A percentile compares a stretch with the other conserved stretches of the same genome.
phyloP scores from a whole-genome alignment of 495 filamentous ascomycete genomes.

The Beverwykella pulmonaria region DNA sequence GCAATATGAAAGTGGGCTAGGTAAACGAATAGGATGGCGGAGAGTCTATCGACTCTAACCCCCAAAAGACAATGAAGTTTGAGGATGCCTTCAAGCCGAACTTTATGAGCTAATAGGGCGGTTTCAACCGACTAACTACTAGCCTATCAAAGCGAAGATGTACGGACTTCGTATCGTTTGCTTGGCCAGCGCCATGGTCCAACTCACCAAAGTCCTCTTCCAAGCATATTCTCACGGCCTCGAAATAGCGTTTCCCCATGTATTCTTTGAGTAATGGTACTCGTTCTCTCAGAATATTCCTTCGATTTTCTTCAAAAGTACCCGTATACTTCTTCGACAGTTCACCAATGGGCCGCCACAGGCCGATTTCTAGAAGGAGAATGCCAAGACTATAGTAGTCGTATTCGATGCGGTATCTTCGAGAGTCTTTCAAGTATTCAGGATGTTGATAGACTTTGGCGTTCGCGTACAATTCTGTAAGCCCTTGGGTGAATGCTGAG shows the following conservation, averaged over 20 bases:
- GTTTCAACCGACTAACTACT: background rate
- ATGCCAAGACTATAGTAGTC: conserved; percentile 56
- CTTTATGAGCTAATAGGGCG: too few species aligned
- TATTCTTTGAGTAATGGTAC: background rate
- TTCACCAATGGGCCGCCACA: conserved; percentile 46
- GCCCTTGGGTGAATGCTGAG: conserved; percentile 49
- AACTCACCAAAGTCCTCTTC: background rate
- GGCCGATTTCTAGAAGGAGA: conserved; percentile 53
- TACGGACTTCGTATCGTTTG: background rate
- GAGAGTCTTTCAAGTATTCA: conserved; percentile 40
- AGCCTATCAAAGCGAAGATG: conserved; percentile 1
- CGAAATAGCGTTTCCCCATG: background rate
- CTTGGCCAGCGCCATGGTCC: background rate
- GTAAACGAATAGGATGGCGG: too few species aligned
- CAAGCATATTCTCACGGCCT: background rate
- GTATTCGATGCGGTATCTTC: conserved; percentile 50
- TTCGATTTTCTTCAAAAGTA: background rate
- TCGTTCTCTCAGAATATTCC: background rate
- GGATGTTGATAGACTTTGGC: conserved; percentile 55
- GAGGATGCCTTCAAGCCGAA: too few species aligned
- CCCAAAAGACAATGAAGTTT: too few species aligned
- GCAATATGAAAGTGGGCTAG: too few species aligned
- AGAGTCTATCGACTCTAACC: too few species aligned
- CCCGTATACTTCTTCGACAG: background rate
- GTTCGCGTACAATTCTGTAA: conserved; percentile 42